These are phyloP conservation scores for Mikania micrantha DNA, from an alignment of 129 eudicot species.

Conservation along the genomic window DNA sequence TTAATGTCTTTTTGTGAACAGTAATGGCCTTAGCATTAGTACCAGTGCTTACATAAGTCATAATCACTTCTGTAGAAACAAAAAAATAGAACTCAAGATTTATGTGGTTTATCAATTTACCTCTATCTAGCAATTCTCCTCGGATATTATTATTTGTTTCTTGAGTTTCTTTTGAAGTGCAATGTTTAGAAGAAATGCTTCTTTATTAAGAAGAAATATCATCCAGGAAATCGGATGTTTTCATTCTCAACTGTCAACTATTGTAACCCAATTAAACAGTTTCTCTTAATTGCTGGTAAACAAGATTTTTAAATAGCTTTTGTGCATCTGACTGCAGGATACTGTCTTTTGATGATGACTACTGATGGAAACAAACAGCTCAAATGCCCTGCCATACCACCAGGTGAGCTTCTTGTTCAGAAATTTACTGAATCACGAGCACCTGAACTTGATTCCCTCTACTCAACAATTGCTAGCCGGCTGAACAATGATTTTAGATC, in stretches of 20 bases:
- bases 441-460: slow-evolving; percentile 71
- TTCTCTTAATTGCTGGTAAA: background rate
- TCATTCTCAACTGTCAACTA: background rate
- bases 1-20: background rate
- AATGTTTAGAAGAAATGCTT: background rate
- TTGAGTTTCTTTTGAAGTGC: background rate
- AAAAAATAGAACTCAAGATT: background rate
- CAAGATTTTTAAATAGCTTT: background rate
- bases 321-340: slow-evolving; percentile 2
- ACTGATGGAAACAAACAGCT: slow-evolving; percentile 33
- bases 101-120: background rate
- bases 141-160: background rate
- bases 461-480: slow-evolving; percentile 56
- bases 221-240: background rate
- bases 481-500: slow-evolving; percentile 55
- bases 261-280: background rate
- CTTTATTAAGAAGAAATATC: background rate
- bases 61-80: too few relatives aligned
- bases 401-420: slow-evolving; percentile 49
- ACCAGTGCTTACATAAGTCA: too few relatives aligned
- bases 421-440: slow-evolving; percentile 74
- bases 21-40: too few relatives aligned
- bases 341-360: slow-evolving; percentile 19
- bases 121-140: background rate
- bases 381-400: slow-evolving; percentile 30